These are phyloP conservation scores for Ascocoryne sarcoides DNA, from an alignment of 2,329 filamentous ascomycete genomes.

Conservation along the genomic window DNA sequence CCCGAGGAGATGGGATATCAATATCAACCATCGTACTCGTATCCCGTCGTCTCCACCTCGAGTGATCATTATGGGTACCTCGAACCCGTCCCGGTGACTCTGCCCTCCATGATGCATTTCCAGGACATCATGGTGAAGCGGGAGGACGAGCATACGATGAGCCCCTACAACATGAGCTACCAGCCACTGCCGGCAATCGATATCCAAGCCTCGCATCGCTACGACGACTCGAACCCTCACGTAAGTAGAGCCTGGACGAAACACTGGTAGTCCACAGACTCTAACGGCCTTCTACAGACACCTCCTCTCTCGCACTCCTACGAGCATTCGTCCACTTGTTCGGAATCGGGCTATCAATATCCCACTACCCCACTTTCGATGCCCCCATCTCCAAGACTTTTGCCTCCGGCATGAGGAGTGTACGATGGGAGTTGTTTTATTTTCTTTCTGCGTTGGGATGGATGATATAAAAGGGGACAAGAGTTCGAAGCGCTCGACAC, in stretches of 20 bases:
- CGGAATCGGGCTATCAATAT: constrained; percentile 52
- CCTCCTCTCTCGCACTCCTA: constrained; percentile 69
- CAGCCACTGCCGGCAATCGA: constrained; percentile 54
- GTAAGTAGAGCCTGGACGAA: constrained; percentile 47
- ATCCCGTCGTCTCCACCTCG: constrained; percentile 39
- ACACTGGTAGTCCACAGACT: background rate
- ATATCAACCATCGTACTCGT: constrained; percentile 47
- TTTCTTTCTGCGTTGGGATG: constrained; percentile 6
- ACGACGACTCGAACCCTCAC: constrained; percentile 62
- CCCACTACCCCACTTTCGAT: constrained; percentile 67
- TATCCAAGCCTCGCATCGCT: constrained; percentile 50
- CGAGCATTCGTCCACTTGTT: constrained; percentile 56
- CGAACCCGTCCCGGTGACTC: constrained; percentile 45
- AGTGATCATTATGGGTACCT: constrained; percentile 45
- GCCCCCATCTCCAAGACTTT: constrained; percentile 55
- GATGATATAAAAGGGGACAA: constrained; percentile 14
- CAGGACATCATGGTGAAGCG: constrained; percentile 55
- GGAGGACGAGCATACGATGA: constrained; percentile 49
- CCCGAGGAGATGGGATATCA: constrained; percentile 56
- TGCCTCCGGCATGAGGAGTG: constrained; percentile 25
- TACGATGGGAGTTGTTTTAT: background rate
- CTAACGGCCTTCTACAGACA: constrained; percentile 43
- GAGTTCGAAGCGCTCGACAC: constrained; percentile 29
- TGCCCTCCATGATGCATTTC: constrained; percentile 58
- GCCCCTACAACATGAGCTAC: constrained; percentile 57